phyloP scores from a whole-genome alignment of 2,329 filamentous ascomycete species.

The Fusarium sp. region DNA sequence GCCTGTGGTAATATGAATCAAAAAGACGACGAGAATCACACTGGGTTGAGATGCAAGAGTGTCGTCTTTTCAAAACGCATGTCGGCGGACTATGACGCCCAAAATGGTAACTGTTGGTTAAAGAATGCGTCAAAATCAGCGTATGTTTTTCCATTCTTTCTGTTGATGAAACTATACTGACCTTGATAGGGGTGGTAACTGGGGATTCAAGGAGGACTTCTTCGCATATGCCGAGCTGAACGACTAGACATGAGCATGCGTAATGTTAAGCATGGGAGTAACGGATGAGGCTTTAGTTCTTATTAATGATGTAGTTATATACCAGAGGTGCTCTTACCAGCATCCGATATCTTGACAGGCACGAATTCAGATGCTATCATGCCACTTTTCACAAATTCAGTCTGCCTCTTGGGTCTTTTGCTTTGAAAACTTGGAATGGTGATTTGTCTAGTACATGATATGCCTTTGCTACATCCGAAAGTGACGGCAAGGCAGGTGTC shows the following conservation, averaged over 20 bases:
- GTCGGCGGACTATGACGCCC: neutral
- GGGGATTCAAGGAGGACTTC: conserved; percentile 20
- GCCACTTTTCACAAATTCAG: neutral
- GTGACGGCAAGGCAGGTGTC: no score
- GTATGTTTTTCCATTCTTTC: neutral
- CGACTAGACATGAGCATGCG: neutral
- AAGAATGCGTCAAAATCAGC: conserved; percentile 6
- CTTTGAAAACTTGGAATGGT: no score
- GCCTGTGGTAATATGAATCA: conserved; percentile 27
- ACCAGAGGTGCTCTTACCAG: neutral
- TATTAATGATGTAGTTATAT: neutral
- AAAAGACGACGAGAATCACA: neutral
- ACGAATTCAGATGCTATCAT: no score
- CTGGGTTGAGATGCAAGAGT: conserved; percentile 14
- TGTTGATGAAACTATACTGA: neutral
- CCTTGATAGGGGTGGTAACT: conserved; percentile 4
- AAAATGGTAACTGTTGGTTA: conserved; percentile 30
- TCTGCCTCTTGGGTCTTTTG: neutral
- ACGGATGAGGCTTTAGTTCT: neutral
- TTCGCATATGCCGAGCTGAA: conserved; percentile 26
- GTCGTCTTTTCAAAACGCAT: conserved; percentile 25
- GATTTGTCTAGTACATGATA: no score
- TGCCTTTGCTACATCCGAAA: no score
- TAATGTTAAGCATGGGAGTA: neutral
- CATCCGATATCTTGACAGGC: neutral